Conservation (phyloP, 257 asterid species). For the Solanum appendiculatum region DNA sequence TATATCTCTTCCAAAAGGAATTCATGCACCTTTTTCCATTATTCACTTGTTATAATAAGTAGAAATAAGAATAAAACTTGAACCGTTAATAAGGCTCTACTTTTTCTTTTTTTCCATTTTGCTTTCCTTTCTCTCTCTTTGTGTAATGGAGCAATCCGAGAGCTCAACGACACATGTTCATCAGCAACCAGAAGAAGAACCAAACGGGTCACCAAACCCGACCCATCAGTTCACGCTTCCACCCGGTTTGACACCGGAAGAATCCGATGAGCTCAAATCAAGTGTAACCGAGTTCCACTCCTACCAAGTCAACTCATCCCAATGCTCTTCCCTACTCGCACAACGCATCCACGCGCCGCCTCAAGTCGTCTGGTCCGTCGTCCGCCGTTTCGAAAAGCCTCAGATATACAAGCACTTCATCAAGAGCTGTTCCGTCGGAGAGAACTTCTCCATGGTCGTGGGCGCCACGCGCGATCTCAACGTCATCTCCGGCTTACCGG, state of each 20-base stretch:
- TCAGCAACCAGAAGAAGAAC: background rate
- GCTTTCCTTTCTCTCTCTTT: background rate
- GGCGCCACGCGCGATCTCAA: constrained; percentile 67
- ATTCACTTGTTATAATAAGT: background rate
- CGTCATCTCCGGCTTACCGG: constrained; percentile 88
- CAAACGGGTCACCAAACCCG: background rate
- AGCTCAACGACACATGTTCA: background rate
- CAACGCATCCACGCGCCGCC: constrained; percentile 73
- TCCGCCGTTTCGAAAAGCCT: constrained; percentile 73
- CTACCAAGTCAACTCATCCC: constrained; percentile 47
- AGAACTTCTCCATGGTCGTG: constrained; percentile 26
- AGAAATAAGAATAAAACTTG: background rate
- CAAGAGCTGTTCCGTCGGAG: constrained; percentile 61
- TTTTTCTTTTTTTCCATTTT: background rate
- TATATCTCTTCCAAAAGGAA: background rate
- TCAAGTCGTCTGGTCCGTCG: constrained; percentile 52
- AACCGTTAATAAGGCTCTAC: background rate
- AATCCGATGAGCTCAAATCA: constrained; percentile 52
- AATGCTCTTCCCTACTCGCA: constrained; percentile 70
- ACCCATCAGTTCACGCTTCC: constrained; percentile 19
- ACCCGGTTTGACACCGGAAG: constrained; percentile 40
- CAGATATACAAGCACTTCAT: constrained; percentile 91
- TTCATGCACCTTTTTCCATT: background rate
- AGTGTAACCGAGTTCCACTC: constrained; percentile 48
- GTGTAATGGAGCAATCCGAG: background rate